Percentiles rank a stretch among this genome's conserved stretches.
Evolutionary conservation across 2,329 filamentous ascomycete species (phyloP).

Genomic region (Ilyonectria sp.): DNA sequence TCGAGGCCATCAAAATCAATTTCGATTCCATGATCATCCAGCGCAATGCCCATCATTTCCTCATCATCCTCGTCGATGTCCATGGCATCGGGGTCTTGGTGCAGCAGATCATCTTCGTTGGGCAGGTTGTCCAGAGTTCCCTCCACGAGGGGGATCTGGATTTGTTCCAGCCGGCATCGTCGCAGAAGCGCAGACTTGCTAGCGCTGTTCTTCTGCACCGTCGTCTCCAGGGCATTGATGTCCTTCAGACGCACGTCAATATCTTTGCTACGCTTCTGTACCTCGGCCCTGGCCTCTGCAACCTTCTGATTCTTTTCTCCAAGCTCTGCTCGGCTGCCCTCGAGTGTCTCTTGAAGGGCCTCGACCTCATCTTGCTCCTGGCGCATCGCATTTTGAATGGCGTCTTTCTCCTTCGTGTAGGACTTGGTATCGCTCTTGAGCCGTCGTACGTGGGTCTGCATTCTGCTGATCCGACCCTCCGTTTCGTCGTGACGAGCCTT

Average conservation of each 20-base stretch:
- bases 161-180: slow-evolving; percentile 93
- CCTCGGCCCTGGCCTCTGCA: slow-evolving; percentile 81
- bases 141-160: slow-evolving; percentile 83
- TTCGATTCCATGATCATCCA: slow-evolving; percentile 93
- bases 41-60: slow-evolving; percentile 72
- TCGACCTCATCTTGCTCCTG: slow-evolving; percentile 83
- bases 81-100: slow-evolving; percentile 89
- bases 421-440: slow-evolving; percentile 79
- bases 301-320: slow-evolving; percentile 81
- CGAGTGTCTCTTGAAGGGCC: slow-evolving; percentile 79
- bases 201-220: slow-evolving; percentile 87
- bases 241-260: slow-evolving; percentile 82
- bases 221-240: slow-evolving; percentile 84
- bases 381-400: slow-evolving; percentile 81
- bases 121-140: slow-evolving; percentile 89
- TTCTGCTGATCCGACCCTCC: slow-evolving; percentile 76
- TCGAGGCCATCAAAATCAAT: slow-evolving; percentile 88
- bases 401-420: slow-evolving; percentile 80
- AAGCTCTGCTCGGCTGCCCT: slow-evolving; percentile 77
- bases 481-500: slow-evolving; percentile 69
- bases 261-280: slow-evolving; percentile 87
- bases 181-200: slow-evolving; percentile 88
- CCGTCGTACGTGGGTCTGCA: slow-evolving; percentile 77
- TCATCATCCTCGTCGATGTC: slow-evolving; percentile 83
- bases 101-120: slow-evolving; percentile 85